Evolutionary conservation across 139 green algal species (phyloP).

Genomic region (Micromonas commoda): DNA sequence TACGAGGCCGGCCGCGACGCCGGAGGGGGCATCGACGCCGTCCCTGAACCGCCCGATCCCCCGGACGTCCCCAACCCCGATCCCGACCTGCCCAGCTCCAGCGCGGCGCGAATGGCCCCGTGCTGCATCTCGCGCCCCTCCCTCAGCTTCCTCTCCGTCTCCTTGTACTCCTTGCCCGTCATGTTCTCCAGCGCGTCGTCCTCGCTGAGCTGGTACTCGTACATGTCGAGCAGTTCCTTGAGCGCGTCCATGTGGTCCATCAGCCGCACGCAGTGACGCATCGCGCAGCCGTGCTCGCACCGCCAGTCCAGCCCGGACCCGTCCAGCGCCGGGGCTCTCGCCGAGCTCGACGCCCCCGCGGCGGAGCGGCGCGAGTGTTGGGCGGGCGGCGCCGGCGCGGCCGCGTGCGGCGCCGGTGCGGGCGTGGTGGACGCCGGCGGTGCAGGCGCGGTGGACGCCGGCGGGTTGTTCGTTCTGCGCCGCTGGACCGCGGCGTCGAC

Average conservation of each 20-base stretch:
- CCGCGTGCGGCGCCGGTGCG: background rate
- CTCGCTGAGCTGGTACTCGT: background rate
- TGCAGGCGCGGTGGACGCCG: background rate
- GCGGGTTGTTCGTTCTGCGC: background rate
- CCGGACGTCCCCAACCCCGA: too few relatives aligned
- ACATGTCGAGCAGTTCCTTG: background rate
- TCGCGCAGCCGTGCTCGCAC: constrained; percentile 13
- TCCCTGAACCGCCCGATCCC: too few relatives aligned
- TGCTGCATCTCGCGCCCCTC: constrained; percentile 2
- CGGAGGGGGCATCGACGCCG: too few relatives aligned
- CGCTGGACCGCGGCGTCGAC: background rate
- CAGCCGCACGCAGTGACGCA: background rate
- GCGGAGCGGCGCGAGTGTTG: background rate
- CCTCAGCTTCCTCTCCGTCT: background rate
- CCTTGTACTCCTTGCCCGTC: constrained; percentile 3
- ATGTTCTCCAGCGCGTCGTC: constrained; percentile 16
- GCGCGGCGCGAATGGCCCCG: background rate
- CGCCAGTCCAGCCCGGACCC: constrained; percentile 7
- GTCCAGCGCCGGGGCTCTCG: background rate
- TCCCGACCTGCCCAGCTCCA: background rate
- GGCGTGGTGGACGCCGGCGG: background rate
- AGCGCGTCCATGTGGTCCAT: background rate
- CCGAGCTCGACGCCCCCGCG: background rate
- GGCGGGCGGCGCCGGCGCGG: background rate
- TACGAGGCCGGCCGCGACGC: too few relatives aligned